Evolutionary conservation across 306 rosid genomes (phyloP).

Genomic region (Oemleria cerasiformis): DNA sequence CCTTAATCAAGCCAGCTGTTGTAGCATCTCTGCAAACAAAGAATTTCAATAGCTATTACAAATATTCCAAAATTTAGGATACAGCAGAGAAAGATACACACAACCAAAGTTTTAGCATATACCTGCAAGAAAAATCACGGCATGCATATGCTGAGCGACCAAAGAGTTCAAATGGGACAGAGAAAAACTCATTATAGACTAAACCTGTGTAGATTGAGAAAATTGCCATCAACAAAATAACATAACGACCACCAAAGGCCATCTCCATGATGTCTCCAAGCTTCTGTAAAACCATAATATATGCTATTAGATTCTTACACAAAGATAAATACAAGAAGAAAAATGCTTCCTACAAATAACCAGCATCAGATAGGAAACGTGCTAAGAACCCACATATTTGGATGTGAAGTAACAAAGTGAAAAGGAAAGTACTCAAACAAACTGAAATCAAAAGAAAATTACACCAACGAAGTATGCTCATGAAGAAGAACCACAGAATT

Average conservation of each 20-base stretch:
- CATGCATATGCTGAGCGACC: conserved; percentile 89
- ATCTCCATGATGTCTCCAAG: conserved; percentile 94
- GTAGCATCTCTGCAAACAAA: conserved; percentile 66
- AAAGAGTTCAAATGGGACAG: conserved; percentile 80
- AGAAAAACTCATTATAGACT: conserved; percentile 94
- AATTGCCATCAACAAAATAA: conserved; percentile 80
- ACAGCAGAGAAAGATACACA: conserved; percentile 5
- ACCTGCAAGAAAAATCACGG: conserved; percentile 89
- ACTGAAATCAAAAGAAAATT: background rate
- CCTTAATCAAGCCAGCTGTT: conserved; percentile 77
- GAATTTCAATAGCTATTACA: conserved; percentile 1
- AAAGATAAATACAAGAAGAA: background rate
- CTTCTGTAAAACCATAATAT: conserved; percentile 57
- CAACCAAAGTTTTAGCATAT: conserved; percentile 23
- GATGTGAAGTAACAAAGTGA: background rate
- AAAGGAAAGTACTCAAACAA: background rate
- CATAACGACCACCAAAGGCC: conserved; percentile 98
- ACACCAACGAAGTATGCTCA: background rate
- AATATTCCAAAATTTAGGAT: conserved; percentile 11
- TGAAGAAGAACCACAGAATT: background rate
- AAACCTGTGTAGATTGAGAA: conserved; percentile 96
- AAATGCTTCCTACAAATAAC: background rate
- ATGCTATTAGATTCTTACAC: conserved; percentile 27
- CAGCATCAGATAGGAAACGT: background rate
- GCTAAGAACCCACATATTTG: background rate